Evolutionary conservation across 495 filamentous ascomycete genomes (phyloP), one percentile per base, ranked within the genome.

Genomic region (Parathielavia hyrcaniae): DNA sequence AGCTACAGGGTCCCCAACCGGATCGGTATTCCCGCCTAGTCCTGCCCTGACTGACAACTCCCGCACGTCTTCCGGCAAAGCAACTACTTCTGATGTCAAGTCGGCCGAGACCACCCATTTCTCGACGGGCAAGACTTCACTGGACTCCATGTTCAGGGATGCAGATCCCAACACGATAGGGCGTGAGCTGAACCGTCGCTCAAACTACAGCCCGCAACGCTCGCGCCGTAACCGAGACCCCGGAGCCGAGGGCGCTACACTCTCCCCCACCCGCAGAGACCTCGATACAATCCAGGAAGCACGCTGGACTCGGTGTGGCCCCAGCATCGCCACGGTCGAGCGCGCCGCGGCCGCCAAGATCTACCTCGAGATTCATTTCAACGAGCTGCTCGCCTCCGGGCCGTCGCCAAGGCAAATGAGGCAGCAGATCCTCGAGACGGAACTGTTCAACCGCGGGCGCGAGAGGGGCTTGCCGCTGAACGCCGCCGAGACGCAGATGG

Each of bases 341-440:
- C 80, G 80, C 43, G 81, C 84, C 9, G 81, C 89, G 0, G 85
- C 87, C 10, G 86, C 90, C 35, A 96, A 96, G 70, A 80, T 95
- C 23, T 95, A 82, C 61, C 80, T 97, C 23, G 92, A 97, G 64
- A 89, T 84, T 4, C 79, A 91, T 63, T 96, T 88, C 75, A 84
- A 88, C 63, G 71, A 80, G 9, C 70, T 89, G 13, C 78, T 86
- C 48, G 38, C 41, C 69, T 73, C 35, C 64, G 56, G 60, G 0
- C 66, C 66, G 10, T 75, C 52, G 58, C 73, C 85, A 59, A 83
- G 91, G 2, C 81, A 80, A 10, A 69, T 86, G 56, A 85, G 92
- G 4, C 80, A 82, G 44, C 77, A 79, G 45, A 77, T 86, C 39
- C 72, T 96, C 13, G 88, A 96, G 67, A 69, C 73, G 4, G 75